Conservation (phyloP, 495 filamentous ascomycete genomes). For the Penicillium angulare region DNA sequence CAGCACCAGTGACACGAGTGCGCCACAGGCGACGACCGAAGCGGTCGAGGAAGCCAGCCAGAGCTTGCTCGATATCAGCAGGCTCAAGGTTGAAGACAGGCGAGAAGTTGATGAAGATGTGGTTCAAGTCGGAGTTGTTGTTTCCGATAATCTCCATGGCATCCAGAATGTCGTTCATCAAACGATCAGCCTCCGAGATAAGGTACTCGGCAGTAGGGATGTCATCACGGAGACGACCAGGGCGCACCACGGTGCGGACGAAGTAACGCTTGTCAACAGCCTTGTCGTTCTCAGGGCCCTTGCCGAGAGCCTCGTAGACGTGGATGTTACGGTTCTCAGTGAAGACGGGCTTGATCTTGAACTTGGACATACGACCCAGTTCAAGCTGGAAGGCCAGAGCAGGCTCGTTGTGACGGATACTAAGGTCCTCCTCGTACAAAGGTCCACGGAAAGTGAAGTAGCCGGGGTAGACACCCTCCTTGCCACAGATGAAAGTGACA, state of each 20-base stretch:
- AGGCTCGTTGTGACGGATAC: slow-evolving; percentile 95
- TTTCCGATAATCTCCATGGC: slow-evolving; percentile 97
- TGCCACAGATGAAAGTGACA: slow-evolving; percentile 94
- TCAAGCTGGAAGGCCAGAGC: slow-evolving; percentile 98
- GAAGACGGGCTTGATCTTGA: slow-evolving; percentile 96
- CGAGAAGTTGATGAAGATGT: slow-evolving; percentile 99
- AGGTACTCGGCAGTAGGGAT: slow-evolving; percentile 97
- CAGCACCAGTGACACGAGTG: slow-evolving; percentile 92
- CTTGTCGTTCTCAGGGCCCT: slow-evolving; percentile 83
- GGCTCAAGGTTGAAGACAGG: slow-evolving; percentile 91
- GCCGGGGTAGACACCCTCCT: slow-evolving; percentile 89
- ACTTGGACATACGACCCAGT: slow-evolving; percentile 88
- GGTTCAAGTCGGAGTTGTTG: slow-evolving; percentile 98
- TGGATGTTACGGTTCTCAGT: slow-evolving; percentile 99
- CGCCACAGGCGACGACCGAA: slow-evolving; percentile 96
- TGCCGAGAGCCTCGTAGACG: slow-evolving; percentile 95
- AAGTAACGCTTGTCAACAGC: slow-evolving; percentile 85
- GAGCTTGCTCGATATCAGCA: slow-evolving; percentile 86
- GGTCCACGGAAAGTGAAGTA: slow-evolving; percentile 99
- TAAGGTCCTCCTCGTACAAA: slow-evolving; percentile 82
- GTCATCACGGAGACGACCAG: slow-evolving; percentile 90
- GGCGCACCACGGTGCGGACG: slow-evolving; percentile 87
- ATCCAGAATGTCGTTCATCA: slow-evolving; percentile 97
- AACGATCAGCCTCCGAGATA: slow-evolving; percentile 91
- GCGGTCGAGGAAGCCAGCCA: slow-evolving; percentile 92